Base-by-base conservation (phyloP, 2,329 filamentous ascomycete genomes). In the Chaetomiaceae sp. region DNA sequence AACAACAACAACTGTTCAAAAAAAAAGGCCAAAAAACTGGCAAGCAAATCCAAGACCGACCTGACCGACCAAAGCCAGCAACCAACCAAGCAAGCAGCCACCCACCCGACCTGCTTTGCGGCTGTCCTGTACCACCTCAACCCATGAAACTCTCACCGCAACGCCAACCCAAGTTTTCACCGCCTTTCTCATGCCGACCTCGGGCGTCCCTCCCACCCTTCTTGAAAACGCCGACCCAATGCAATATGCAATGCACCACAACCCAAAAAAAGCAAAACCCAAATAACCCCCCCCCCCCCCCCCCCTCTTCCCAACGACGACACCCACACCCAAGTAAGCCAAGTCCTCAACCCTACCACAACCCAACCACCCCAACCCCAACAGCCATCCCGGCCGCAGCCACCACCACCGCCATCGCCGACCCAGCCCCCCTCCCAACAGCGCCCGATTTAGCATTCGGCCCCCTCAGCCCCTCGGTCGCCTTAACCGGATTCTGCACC, bases 401-500 rank as follows among this genome's bases (percentile, higher is more conserved):
- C n/a, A n/a, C n/a, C n/a, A n/a, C n/a, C n/a, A n/a, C n/a, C n/a
- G n/a, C n/a, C n/a, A n/a, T n/a, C n/a, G n/a, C n/a, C n/a, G n/a
- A n/a, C n/a, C n/a, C n/a, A n/a, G n/a, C n/a, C n/a, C n/a, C 23
- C 35, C 33, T 25, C n/a, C 23, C n/a, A n/a, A 12, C 16, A 31
- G 10, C 40, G 23, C 9, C 14, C 16, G 21, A 33, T 10, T 27
- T 27, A 4, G 44, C 27, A 33, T 49, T 49, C 30, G 16, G 13
- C 33, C 40, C 48, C n/a, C 37, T 35, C 48, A 51, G 5, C 27
- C 52, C 52, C 21, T 46, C 44, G 2, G 52, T 55, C 14, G 52
- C 48, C 27, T 27, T 59, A 1, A 77, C 75, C 0, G 78, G 66
- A 41, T 76, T 74, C 3, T 65, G 55, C 1, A 80, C 79, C 12